phyloP scores from a whole-genome alignment of 2,329 filamentous ascomycete species.

The Ophiostoma tasmaniense region DNA sequence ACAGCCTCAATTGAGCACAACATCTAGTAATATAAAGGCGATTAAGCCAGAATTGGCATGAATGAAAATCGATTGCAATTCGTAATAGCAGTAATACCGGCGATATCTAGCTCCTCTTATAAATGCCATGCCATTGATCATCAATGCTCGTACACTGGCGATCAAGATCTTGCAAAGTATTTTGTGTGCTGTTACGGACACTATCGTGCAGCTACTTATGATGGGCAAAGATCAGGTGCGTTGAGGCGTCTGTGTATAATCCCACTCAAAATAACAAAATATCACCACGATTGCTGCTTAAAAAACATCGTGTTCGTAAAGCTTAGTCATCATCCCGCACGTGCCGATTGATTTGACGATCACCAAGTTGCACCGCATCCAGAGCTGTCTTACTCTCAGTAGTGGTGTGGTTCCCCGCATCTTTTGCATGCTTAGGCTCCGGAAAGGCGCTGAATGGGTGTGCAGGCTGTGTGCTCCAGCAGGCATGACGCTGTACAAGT shows the following conservation, averaged over 20 bases:
- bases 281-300: background rate
- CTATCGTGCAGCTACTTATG: too few relatives aligned
- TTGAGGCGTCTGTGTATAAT: too few relatives aligned
- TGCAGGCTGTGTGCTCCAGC: background rate
- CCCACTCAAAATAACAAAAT: background rate
- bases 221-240: too few relatives aligned
- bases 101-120: background rate
- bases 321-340: background rate
- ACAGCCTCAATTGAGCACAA: too few relatives aligned
- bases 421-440: background rate
- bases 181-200: too few relatives aligned
- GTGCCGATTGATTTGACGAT: background rate
- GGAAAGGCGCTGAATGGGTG: background rate
- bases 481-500: background rate
- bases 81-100: too few relatives aligned
- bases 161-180: background rate
- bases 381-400: background rate
- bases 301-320: background rate
- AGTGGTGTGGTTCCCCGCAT: background rate
- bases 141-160: background rate
- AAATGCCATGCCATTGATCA: background rate
- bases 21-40: too few relatives aligned
- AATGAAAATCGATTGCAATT: too few relatives aligned
- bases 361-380: background rate
- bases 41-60: too few relatives aligned